Conservation (phyloP, 139 green algal genomes). For the Tetradesmus obliquus region DNA sequence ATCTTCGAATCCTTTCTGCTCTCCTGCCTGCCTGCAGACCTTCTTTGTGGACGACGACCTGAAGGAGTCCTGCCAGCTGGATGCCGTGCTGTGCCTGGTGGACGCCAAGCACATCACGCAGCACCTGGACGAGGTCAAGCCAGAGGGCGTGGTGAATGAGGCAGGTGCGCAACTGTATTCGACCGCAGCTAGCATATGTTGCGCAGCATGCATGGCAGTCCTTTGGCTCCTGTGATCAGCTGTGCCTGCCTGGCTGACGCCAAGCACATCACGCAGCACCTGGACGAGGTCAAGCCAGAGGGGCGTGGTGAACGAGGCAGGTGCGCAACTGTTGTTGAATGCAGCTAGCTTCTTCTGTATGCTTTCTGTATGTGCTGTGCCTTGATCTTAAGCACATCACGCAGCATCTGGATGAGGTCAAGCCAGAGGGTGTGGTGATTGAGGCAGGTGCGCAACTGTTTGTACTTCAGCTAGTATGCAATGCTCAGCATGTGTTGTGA, state of each 20-base stretch:
- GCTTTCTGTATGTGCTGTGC: background rate
- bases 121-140: constrained; percentile 89
- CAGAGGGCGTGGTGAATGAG: constrained; percentile 86
- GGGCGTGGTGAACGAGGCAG: constrained; percentile 84
- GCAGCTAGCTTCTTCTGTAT: background rate
- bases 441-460: constrained; percentile 61
- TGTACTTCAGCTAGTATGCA: background rate
- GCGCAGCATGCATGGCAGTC: background rate
- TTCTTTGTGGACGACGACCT: constrained; percentile 92
- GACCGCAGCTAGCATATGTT: background rate
- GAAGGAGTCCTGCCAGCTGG: constrained; percentile 60
- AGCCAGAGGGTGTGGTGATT: constrained; percentile 83
- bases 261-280: constrained; percentile 84
- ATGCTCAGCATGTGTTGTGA: no score
- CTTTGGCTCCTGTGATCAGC: background rate
- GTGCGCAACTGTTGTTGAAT: constrained; percentile 4
- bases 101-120: constrained; percentile 85
- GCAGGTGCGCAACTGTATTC: constrained; percentile 43
- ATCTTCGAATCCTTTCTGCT: no score
- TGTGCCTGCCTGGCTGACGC: constrained; percentile 79
- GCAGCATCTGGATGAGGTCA: constrained; percentile 86
- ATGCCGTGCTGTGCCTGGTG: constrained; percentile 84
- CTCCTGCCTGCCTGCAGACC: constrained; percentile 60
- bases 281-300: constrained; percentile 88
- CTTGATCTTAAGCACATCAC: constrained; percentile 86